Base-by-base conservation (phyloP, 768 basidiomycete genomes). In the Rhodotorula sphaerocarpa region DNA sequence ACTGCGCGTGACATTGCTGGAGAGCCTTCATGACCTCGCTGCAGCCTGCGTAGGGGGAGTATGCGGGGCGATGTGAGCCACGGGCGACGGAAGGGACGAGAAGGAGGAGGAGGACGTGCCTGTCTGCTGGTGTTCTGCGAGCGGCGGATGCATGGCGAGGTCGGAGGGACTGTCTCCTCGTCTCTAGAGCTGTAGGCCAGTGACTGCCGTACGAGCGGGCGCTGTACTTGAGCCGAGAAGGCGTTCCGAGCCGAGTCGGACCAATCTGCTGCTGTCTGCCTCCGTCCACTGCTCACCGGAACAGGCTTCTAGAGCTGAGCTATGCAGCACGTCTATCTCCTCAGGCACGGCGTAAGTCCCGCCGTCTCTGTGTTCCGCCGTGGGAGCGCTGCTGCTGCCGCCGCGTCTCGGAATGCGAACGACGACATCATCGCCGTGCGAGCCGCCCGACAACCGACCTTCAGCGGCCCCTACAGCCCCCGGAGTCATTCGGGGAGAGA, bases 81-180 rank as follows among this genome's bases (percentile, higher is more conserved):
- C 3, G 12, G 21, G 23, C 5, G 18, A 36, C 36, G 27, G 16
- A 7, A 25, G 15, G 15, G 23, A 34, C 16, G 31, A 33, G 57
- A 11, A 25, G 23, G 15, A 3, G 47, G 20, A 31, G 27, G 15
- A 9, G 16, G 27, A 23, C 64, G 47, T 1, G 58, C 65, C 41
- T 14, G 57, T 43, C 45, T 66, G 65, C 51, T 62, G 65, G 55
- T 66, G 65, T 1, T 66, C 60, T 55, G 65, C 60, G 11, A 66
- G 25, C 1, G 60, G 65, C 1, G 65, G 65, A 27, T 66, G 65
- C 65, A 66, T 64, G 4, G 12, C 33, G 33, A 23, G 14, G 48
- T 18, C 7, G 48, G 15, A 30, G 20, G 25, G 36, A n/a, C n/a
- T n/a, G n/a, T n/a, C n/a, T n/a, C n/a, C n/a, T n/a, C n/a, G n/a